Evolutionary conservation across 179 eudicot species (phyloP).

Genomic region (Actinidia polygama): DNA sequence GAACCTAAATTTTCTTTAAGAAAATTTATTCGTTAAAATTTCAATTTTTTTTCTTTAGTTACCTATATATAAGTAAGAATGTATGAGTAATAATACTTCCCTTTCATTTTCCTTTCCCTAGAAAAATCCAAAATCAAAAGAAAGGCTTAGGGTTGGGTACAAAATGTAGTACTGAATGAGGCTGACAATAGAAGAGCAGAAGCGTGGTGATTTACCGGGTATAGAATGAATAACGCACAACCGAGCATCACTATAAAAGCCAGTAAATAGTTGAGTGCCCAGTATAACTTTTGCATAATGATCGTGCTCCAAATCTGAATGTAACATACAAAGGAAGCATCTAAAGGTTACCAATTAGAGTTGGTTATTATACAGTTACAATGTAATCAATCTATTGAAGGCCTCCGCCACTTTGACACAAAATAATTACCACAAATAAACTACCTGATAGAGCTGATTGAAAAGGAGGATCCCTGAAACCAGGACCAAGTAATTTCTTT

Average conservation of each 20-base stretch:
- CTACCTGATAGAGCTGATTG: not conserved
- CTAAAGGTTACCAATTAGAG: constrained; percentile 9
- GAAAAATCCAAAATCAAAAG: no score
- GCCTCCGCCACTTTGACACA: not conserved
- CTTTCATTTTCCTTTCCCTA: no score
- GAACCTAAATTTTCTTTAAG: no score
- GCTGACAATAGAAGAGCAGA: no score
- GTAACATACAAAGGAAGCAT: not conserved
- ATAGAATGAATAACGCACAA: constrained; percentile 80
- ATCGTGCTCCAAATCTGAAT: constrained; percentile 90
- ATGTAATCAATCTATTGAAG: not conserved
- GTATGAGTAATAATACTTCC: no score
- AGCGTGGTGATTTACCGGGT: constrained; percentile 62
- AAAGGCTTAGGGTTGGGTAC: no score
- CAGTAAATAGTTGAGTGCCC: constrained; percentile 79
- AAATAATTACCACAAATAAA: not conserved
- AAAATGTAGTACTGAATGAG: no score
- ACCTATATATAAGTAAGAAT: no score
- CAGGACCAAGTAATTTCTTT: not conserved
- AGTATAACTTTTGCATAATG: constrained; percentile 93
- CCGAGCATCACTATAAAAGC: constrained; percentile 87
- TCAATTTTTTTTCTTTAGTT: no score
- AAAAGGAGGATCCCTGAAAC: not conserved
- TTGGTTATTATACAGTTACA: not conserved
- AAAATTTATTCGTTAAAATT: no score